Conservation (phyloP, 352 stramenopile genomes). For the Globisporangium camurandrum region DNA sequence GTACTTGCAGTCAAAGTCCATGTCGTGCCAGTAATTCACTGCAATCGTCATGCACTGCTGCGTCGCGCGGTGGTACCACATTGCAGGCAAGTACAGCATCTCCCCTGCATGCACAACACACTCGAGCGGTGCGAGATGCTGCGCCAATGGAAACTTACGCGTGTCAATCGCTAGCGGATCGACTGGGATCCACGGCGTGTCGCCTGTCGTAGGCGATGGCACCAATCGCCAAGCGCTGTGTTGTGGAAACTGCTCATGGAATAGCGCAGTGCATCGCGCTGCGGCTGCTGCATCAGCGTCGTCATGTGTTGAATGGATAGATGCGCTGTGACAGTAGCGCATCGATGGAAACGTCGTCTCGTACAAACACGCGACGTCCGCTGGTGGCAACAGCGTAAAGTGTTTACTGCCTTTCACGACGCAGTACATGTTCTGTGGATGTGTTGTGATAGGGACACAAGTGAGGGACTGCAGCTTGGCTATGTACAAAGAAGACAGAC, state of each 20-base stretch:
- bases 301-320: neutral
- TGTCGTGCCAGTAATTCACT: slow-evolving; percentile 89
- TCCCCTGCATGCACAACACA: slow-evolving; percentile 65
- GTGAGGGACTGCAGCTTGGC: neutral
- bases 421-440: slow-evolving; percentile 93
- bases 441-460: neutral
- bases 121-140: slow-evolving; percentile 44
- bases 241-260: slow-evolving; percentile 45
- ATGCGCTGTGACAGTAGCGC: slow-evolving; percentile 40
- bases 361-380: slow-evolving; percentile 86
- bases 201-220: slow-evolving; percentile 31
- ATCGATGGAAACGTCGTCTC: slow-evolving; percentile 63
- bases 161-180: slow-evolving; percentile 62
- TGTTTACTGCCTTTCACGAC: slow-evolving; percentile 94
- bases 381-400: slow-evolving; percentile 89
- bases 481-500: slow-evolving; percentile 13
- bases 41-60: slow-evolving; percentile 70
- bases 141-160: slow-evolving; percentile 42
- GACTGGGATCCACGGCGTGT: slow-evolving; percentile 77
- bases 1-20: slow-evolving; percentile 84
- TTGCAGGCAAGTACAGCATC: slow-evolving; percentile 65
- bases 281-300: slow-evolving; percentile 15
- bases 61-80: slow-evolving; percentile 83
- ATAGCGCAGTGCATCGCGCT: slow-evolving; percentile 23
- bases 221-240: slow-evolving; percentile 43